Evolutionary conservation across 2,329 filamentous ascomycete genomes (phyloP).

Genomic region (Macrophomina pseudophaseolina): DNA sequence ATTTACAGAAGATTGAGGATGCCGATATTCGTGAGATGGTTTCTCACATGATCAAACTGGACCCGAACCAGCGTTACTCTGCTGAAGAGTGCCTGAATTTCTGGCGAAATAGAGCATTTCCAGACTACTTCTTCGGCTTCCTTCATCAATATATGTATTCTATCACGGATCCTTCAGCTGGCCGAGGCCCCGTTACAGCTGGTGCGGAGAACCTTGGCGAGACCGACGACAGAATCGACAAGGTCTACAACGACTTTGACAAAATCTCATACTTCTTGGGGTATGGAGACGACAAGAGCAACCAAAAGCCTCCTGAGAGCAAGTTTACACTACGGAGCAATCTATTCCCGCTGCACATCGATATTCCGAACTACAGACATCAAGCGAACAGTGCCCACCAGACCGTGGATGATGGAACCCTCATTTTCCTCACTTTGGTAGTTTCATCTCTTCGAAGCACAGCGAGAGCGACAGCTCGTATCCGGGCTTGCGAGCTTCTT

Average conservation of each 20-base stretch:
- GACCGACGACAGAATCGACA: constrained; percentile 90
- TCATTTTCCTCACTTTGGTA: constrained; percentile 89
- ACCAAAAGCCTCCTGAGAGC: constrained; percentile 38
- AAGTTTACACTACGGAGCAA: constrained; percentile 53
- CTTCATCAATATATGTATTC: constrained; percentile 97
- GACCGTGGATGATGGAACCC: constrained; percentile 80
- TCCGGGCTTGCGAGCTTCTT: constrained; percentile 88
- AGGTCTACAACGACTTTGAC: constrained; percentile 93
- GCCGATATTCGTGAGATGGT: constrained; percentile 86
- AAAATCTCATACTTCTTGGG: constrained; percentile 96
- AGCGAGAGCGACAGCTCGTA: constrained; percentile 81
- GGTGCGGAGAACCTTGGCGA: constrained; percentile 77
- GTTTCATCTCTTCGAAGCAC: constrained; percentile 90
- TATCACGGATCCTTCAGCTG: constrained; percentile 87
- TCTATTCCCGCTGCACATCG: constrained; percentile 80
- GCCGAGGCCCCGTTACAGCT: constrained; percentile 72
- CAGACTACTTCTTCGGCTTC: constrained; percentile 96
- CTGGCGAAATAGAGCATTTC: constrained; percentile 91
- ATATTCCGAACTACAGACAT: constrained; percentile 84
- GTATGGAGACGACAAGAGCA: constrained; percentile 62
- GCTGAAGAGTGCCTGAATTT: constrained; percentile 94
- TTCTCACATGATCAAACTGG: constrained; percentile 92
- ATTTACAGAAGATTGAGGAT: constrained; percentile 86
- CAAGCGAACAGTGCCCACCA: constrained; percentile 65
- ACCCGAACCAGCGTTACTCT: constrained; percentile 88